Evolutionary conservation across 441 rosid genomes (phyloP), one percentile per base, ranked within the genome.

Genomic region (Adansonia grandidieri): DNA sequence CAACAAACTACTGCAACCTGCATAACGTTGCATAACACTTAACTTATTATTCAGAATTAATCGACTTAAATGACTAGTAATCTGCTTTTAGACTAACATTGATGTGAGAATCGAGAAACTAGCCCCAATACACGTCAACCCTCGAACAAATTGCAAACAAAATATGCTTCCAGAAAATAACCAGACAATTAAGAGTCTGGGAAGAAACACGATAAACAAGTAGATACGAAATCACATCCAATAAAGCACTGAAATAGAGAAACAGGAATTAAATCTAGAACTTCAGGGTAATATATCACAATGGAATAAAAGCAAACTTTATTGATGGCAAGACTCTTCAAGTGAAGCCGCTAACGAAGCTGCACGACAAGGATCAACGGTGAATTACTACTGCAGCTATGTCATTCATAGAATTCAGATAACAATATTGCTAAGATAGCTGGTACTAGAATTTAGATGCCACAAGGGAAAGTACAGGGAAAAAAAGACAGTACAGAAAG

Each of bases 1-100:
- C 51, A 74, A 77, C 76, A 78, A 78, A 76, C 60, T 19, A 71
- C 58, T 80, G 57, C 40, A 66, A 64, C 84, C 85, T 76, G 65
- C 17, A 79, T 53, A 69, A 77, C 62, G 63, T 56, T 22, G 74
- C 67, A 69, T 37, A 79, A 57, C n/a, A 69, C 17, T 44, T 14
- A 15, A 61, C 6, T 24, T 19, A n/a, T 20, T 45, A 42, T 20
- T 69, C 48, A 56, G 17, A 74, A 32, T 15, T 5, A 54, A 44
- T 6, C 19, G 10, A 63, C 20, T 8, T 20, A 57, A 77, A 58
- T 58, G 44, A 9, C 64, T 63, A 6, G 60, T 44, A 13, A 50
- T 20, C 66, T 6, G 56, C 66, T 40, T 14, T 51, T 73, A 71
- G 1, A 64, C 5, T 44, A 47, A 24, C 66, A 62, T 24, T 3